Evolutionary conservation across 2,329 filamentous ascomycete species (phyloP), one percentile per base, ranked within the genome.

Genomic region (Teratosphaeriaceae sp.): DNA sequence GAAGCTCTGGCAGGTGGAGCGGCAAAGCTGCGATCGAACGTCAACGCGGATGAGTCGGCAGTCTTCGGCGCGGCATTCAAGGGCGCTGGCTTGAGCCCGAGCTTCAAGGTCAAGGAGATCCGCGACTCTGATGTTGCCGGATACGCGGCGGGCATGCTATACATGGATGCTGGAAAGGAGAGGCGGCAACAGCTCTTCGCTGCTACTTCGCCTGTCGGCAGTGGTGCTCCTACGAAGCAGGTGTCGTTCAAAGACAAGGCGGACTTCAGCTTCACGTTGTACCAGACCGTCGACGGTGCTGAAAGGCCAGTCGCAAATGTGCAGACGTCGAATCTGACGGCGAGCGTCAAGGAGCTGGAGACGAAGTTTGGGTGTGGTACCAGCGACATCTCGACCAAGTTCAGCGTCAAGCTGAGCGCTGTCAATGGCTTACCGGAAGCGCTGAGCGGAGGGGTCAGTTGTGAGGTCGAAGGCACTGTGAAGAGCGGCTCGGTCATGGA

Each of bases 101-200:
- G 85, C 63, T 98, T 98, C 80, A 84, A 88, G 48, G 92, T 98
- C 61, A 98, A 97, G 75, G 92, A 97, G 61, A 98, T 98, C 52
- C 78, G 85, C 46, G 79, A 85, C 40, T 76, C 73, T n/a, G 92
- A 98, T 56, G 79, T 77, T 18, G 78, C 85, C 31, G 74, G 75
- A 33, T 96, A 92, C 62, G 72, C 81, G 2, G 76, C 84, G 21
- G 80, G 81, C 44, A 76, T 95, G 56, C 85, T 83, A 63, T 95
- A 87, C 78, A 78, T 71, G 27, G 55, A 61, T 15, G 73, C 78
- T 44, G 76, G 78, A 43, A 71, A 90, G 69, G 71, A 79, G 40
- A 79, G 82, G 58, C 79, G 82, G 55, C 87, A 95, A 69, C 84
- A 85, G 61, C 74, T 98, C 19, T 97, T 94, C 75, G 82, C 82